Conservation (phyloP, 192 early-diverging fungal genomes). For the Coemansia sp. region DNA sequence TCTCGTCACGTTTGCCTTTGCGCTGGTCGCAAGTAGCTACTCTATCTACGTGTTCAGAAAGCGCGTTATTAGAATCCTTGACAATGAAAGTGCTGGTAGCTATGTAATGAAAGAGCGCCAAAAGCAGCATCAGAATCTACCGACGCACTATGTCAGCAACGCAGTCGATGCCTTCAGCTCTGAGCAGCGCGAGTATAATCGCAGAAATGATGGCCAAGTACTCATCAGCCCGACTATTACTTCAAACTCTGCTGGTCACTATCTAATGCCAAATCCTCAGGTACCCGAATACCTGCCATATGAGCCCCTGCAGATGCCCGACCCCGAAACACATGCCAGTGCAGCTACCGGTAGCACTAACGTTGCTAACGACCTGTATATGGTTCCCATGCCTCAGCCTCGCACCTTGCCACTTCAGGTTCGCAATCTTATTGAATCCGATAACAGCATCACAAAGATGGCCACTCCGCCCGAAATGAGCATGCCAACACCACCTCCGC, state of each 20-base stretch:
- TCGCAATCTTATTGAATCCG: background rate
- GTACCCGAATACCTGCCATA: conserved; percentile 2
- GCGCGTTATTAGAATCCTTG: conserved; percentile 9
- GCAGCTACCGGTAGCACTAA: too few species aligned
- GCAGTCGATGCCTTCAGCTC: conserved; percentile 29
- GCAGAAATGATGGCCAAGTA: background rate
- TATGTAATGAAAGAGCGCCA: conserved; percentile 7
- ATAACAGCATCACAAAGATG: background rate
- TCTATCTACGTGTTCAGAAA: conserved; percentile 17
- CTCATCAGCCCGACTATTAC: background rate
- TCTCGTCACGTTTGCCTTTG: conserved; percentile 16
- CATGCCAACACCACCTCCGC: background rate
- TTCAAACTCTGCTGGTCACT: background rate
- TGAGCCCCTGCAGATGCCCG: conserved; percentile 4
- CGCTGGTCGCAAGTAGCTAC: conserved; percentile 29
- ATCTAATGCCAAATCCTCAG: background rate
- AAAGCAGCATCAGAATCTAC: background rate
- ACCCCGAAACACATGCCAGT: background rate
- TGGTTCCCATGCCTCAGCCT: conserved; percentile 6
- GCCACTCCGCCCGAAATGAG: background rate
- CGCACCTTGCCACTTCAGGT: conserved; percentile 4
- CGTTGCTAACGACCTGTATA: background rate
- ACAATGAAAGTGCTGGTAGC: background rate
- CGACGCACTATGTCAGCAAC: conserved; percentile 8
- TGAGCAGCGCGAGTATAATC: conserved; percentile 26